Evolutionary conservation across 306 rosid species (phyloP), one percentile per base, ranked within the genome.

Genomic region (Mimosa bimucronata): DNA sequence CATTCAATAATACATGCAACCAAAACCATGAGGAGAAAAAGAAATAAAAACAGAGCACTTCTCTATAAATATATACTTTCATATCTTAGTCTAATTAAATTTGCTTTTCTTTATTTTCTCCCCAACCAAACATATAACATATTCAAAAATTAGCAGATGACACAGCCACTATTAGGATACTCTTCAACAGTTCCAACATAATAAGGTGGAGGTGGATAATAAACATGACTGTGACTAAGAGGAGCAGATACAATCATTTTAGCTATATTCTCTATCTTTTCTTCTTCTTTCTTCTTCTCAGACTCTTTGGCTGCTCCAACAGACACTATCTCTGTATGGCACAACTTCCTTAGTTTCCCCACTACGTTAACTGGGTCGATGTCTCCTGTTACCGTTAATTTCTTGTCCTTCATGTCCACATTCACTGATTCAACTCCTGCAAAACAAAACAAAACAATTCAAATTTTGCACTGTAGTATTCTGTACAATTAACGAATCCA

Each of bases 161-260:
- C 95, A 84, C 95, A 92, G 25, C 77, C 53, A 77, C 19, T 26
- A 25, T 83, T 88, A 14, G 90, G 95, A 74, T 92, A 84, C 82
- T 90, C 92, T 46, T 92, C 90, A 19, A 19, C 75, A 61, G 66
- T 61, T 7, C 37, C 37, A 61, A 61, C 66, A 61, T 26, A 61
- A 28, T 61, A 61, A 12, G 66, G 66, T 12, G 37, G 57, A 4
- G 21, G 66, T 28, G 34, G 66, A 61, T 61, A 26, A 13, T 61
- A 61, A 26, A 58, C 30, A 25, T 58, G 29, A 29, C 16, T 9
- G 15, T 58, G 21, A 58, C 16, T 28, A 6, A 61, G 19, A 61
- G 38, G 38, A 28, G 19, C 19, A 26, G 66, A 16, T 18, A 26
- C 19, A 10, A 58, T 58, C 4, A 29, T 15, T 23, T 58, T 58